Evolutionary conservation across 352 stramenopile genomes (phyloP), one percentile per base, ranked within the genome.

Genomic region (Pythium aristosporum): DNA sequence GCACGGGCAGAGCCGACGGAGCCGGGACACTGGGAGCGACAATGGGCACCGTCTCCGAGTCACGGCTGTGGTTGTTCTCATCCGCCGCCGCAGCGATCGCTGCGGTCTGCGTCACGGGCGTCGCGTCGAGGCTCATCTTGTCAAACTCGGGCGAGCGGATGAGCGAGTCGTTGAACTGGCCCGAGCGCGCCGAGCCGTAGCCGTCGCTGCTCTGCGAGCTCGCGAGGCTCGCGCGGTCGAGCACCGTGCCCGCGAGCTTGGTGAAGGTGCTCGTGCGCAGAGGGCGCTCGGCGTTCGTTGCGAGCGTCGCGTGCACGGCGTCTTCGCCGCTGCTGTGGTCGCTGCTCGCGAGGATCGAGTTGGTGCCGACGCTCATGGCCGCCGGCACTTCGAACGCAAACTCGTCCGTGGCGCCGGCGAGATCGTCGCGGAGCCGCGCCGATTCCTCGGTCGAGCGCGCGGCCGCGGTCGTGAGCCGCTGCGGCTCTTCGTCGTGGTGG

Each of bases 301-400:
- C 32, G 9, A 60, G 50, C 50, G 48, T 39, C 34, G 34, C 18
- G 5, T 5, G 43, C 53, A 32, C 46, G 15, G 21, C 53, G 42
- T 62, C 61, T 20, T 39, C 37, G 28, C 44, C 30, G 23, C 34
- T 44, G 48, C 62, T 59, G 47, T 47, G 43, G 16, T 11, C 18
- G 41, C 55, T 63, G 46, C 36, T 25, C 2, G 62, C 62, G 21
- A 69, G 47, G 62, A 69, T 69, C 62, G 62, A 69, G 62, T 69
- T 23, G 16, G 41, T 28, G 39, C 51, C 42, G 6, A 69, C 55
- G 37, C 44, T 49, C 8, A 61, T 23, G n/a, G 32, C 23, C 20
- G 37, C 4, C 34, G 41, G 41, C 20, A 62, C 39, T 15, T 55
- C n/a, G 53, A 58, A 68, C 46, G 61, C 21, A 34, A 68, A 44